A percentile compares a stretch with the other conserved stretches of the same genome.
Conservation (phyloP, 495 filamentous ascomycete genomes). For the Hyaloscypha bicolor region DNA sequence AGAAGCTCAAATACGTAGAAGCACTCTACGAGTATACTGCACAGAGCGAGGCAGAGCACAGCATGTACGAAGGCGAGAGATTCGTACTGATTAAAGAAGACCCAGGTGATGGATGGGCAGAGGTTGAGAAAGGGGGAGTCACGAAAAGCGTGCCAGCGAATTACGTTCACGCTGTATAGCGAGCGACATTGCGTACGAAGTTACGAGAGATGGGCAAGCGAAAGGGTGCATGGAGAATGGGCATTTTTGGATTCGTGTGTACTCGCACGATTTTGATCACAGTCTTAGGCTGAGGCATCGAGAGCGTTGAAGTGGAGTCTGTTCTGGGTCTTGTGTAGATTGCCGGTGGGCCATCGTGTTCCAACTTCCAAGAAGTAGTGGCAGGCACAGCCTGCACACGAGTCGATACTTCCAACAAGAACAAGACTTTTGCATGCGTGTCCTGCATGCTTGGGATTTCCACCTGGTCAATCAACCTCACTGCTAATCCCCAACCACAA, state of each 20-base stretch:
- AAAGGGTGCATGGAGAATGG: slow-evolving; percentile 8
- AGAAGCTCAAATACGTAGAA: slow-evolving; percentile 93
- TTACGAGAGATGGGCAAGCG: background rate
- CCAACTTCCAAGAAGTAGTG: background rate
- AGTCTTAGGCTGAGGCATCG: background rate
- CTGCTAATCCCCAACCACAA: background rate
- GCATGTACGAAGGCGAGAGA: slow-evolving; percentile 85
- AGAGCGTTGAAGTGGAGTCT: background rate
- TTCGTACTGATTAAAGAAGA: slow-evolving; percentile 88
- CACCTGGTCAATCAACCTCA: background rate
- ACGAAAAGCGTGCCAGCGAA: slow-evolving; percentile 93
- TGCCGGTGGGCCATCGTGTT: background rate
- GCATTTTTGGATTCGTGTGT: background rate
- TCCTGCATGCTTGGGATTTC: background rate
- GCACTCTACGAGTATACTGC: slow-evolving; percentile 92
- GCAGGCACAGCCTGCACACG: background rate
- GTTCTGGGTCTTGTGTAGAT: background rate
- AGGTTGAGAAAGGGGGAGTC: slow-evolving; percentile 88
- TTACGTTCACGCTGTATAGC: slow-evolving; percentile 78
- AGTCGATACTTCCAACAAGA: background rate
- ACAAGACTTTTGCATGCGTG: background rate
- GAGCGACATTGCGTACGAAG: background rate
- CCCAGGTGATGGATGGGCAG: slow-evolving; percentile 91
- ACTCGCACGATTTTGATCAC: background rate
- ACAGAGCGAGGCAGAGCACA: slow-evolving; percentile 82